These are phyloP conservation scores for Globisporangium acanthophoron DNA, from an alignment of 352 stramenopile genomes.

Conservation along the genomic window DNA sequence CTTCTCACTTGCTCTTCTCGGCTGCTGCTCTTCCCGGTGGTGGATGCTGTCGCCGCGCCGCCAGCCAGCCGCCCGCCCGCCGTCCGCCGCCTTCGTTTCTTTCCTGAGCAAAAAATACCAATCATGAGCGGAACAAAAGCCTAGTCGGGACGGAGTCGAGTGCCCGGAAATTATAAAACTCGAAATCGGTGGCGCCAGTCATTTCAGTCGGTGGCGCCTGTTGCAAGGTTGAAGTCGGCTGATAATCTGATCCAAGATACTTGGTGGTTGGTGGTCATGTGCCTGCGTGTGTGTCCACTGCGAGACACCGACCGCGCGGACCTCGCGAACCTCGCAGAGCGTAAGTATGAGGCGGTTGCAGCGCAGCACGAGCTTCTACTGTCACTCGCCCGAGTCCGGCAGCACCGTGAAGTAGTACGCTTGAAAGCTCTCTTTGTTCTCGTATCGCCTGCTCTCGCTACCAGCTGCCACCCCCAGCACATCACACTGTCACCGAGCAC, in stretches of 20 bases:
- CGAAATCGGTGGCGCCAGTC: no score
- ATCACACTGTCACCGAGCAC: slow-evolving; percentile 7
- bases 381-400: slow-evolving; percentile 49
- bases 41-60: neutral
- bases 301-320: no score
- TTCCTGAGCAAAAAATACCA: no score
- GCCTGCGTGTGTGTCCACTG: no score
- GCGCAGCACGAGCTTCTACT: slow-evolving; percentile 49
- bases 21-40: neutral
- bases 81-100: no score
- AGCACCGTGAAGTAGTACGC: slow-evolving; percentile 74
- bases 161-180: no score
- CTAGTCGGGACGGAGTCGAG: no score
- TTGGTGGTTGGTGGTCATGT: no score
- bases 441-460: slow-evolving; percentile 63
- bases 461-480: slow-evolving; percentile 71
- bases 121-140: no score
- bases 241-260: no score
- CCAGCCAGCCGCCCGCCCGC: neutral
- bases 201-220: no score
- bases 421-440: slow-evolving; percentile 66
- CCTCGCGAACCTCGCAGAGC: slow-evolving; percentile 52
- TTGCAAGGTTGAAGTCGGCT: no score
- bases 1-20: neutral
- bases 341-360: slow-evolving; percentile 60